Conservation (phyloP, 306 rosid species). For the Vachellia collinsii region DNA sequence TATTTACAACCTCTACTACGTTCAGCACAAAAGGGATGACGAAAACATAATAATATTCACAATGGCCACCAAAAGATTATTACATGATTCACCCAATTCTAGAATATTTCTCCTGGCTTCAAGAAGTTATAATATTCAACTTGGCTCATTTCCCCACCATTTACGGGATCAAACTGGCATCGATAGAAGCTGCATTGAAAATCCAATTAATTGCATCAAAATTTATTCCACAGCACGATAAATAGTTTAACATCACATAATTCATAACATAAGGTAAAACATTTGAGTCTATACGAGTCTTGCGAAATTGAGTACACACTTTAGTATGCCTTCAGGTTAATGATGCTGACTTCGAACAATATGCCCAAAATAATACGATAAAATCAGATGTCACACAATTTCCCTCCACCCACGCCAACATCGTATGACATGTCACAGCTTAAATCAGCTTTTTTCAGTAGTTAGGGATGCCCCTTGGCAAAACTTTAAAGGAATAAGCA, state of each 20-base stretch:
- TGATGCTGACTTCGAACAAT: background rate
- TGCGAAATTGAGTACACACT: background rate
- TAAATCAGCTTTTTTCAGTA: background rate
- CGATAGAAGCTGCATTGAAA: conserved; percentile 72
- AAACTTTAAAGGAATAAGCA: background rate
- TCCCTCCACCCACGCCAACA: conserved; percentile 18
- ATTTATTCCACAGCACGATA: background rate
- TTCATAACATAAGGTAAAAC: background rate
- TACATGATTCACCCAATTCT: conserved; percentile 19
- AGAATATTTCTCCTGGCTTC: conserved; percentile 53
- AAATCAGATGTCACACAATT: background rate
- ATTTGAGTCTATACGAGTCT: background rate
- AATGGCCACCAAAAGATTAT: background rate
- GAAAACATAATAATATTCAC: background rate
- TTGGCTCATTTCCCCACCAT: conserved; percentile 85
- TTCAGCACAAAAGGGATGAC: background rate
- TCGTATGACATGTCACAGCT: background rate
- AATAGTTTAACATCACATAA: background rate
- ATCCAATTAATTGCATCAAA: conserved; percentile 33
- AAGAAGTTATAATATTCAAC: conserved; percentile 71
- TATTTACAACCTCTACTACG: background rate
- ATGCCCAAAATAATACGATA: background rate
- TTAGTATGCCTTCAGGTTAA: background rate
- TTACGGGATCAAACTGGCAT: conserved; percentile 71
- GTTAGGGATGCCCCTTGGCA: background rate